A percentile compares a stretch with the other conserved stretches of the same genome.
Evolutionary conservation across 129 eudicot genomes (phyloP).

Genomic region (Dittrichia graveolens): DNA sequence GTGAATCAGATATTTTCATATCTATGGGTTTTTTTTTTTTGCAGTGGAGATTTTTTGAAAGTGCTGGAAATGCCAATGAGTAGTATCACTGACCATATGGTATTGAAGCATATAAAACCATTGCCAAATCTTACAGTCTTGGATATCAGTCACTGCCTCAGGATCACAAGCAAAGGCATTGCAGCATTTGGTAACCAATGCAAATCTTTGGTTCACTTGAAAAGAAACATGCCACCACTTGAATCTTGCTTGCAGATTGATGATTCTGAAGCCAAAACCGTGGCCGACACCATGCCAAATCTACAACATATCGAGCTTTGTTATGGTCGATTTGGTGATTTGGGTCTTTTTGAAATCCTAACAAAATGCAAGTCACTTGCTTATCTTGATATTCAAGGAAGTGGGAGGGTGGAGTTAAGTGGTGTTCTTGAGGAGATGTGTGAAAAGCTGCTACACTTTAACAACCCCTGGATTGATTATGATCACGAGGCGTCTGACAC

Average conservation of each 20-base stretch:
- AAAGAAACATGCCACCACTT: conserved; percentile 46
- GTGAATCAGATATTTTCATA: no score
- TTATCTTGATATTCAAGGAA: conserved; percentile 38
- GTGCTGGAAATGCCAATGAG: conserved; percentile 42
- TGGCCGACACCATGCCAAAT: conserved; percentile 36
- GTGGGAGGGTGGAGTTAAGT: conserved; percentile 30
- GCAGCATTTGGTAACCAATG: conserved; percentile 45
- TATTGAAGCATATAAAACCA: conserved; percentile 37
- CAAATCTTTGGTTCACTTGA: conserved; percentile 35
- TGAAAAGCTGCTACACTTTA: conserved; percentile 24
- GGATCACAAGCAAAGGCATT: conserved; percentile 40
- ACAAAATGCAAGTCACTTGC: conserved; percentile 34
- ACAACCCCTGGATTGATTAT: conserved; percentile 24
- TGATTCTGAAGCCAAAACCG: conserved; percentile 40
- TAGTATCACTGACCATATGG: conserved; percentile 43
- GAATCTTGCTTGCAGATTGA: not conserved
- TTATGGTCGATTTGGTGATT: conserved; percentile 40
- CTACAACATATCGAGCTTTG: conserved; percentile 31
- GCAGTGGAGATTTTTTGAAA: conserved; percentile 42
- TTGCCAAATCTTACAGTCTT: conserved; percentile 35
- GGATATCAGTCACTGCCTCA: conserved; percentile 43
- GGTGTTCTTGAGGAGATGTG: conserved; percentile 35
- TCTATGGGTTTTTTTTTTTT: no score
- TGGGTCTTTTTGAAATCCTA: conserved; percentile 38
- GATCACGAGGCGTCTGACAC: conserved; percentile 9